These are phyloP conservation scores for Vitis amurensis DNA, from an alignment of 164 flowering plant genomes.

Conservation along the genomic window DNA sequence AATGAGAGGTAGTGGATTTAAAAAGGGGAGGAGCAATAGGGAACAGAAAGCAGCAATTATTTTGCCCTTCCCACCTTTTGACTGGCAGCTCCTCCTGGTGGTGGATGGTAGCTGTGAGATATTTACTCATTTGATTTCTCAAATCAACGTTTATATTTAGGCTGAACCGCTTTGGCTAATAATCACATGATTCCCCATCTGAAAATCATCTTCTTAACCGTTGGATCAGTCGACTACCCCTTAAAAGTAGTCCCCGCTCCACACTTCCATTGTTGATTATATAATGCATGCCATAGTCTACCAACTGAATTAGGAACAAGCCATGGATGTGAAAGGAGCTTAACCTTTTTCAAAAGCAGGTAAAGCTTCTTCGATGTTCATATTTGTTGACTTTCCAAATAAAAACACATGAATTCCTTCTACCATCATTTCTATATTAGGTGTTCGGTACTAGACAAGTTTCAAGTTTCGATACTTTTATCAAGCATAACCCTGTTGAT, in stretches of 20 bases:
- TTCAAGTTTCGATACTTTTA: too few relatives aligned
- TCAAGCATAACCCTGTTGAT: too few relatives aligned
- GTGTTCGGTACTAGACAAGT: too few relatives aligned
- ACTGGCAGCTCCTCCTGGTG: constrained; percentile 25
- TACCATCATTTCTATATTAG: too few relatives aligned
- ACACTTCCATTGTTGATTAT: too few relatives aligned
- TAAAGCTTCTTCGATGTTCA: too few relatives aligned
- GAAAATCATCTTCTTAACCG: neutral
- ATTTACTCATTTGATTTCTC: constrained; percentile 7
- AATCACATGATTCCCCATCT: too few relatives aligned
- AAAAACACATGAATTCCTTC: too few relatives aligned
- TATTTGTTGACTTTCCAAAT: too few relatives aligned
- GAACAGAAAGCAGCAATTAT: constrained; percentile 34
- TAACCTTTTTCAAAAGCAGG: constrained; percentile 4
- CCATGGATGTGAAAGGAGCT: constrained; percentile 6
- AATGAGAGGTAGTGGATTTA: constrained; percentile 13
- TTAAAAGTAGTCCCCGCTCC: neutral
- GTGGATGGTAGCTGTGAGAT: constrained; percentile 10
- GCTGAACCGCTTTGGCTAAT: too few relatives aligned
- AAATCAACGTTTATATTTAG: neutral
- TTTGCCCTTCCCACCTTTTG: constrained; percentile 29
- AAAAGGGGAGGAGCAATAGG: constrained; percentile 18
- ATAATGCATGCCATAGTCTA: neutral
- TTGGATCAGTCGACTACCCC: neutral
- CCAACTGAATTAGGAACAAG: neutral